A percentile compares a stretch with the other conserved stretches of the same genome.
These are phyloP conservation scores for Bromus sterilis DNA, from an alignment of 176 grass and related monocot species.

Conservation along the genomic window DNA sequence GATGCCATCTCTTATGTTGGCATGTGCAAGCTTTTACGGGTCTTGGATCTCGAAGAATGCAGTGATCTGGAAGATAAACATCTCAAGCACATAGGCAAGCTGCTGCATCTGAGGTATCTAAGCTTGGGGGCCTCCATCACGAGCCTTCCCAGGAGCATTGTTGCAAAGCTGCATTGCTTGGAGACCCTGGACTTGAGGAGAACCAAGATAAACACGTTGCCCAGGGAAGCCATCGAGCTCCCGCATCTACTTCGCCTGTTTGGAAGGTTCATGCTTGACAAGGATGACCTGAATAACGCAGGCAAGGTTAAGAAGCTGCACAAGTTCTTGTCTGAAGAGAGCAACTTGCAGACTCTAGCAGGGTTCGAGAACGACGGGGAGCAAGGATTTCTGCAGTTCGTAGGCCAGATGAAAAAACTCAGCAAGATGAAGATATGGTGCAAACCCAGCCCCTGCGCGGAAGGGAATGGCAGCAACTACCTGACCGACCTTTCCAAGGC, in stretches of 20 bases:
- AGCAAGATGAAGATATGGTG: background rate
- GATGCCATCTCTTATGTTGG: background rate
- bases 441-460: background rate
- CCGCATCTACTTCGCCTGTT: conserved; percentile 29
- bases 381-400: background rate
- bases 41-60: conserved; percentile 23
- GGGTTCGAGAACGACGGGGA: background rate
- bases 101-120: conserved; percentile 17
- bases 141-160: conserved; percentile 1
- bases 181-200: conserved; percentile 30
- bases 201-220: conserved; percentile 4
- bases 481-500: background rate
- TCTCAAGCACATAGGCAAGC: conserved; percentile 6
- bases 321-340: conserved; percentile 1
- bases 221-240: background rate
- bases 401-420: background rate
- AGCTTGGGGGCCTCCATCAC: background rate
- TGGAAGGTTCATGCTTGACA: conserved; percentile 21
- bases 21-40: background rate
- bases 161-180: conserved; percentile 2
- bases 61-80: background rate
- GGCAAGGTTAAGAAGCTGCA: background rate
- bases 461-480: background rate
- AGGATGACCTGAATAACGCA: conserved; percentile 2
- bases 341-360: conserved; percentile 23